These are phyloP conservation scores for Triticum aestivum DNA, from an alignment of 176 grass and related monocot species.

Conservation along the genomic window IWGSC_CS_RefSeq_v2.1 NC_057814.1:134743377-134743876, in stretches of 20 bases:
- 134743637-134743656: constrained; percentile 2
- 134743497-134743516: background rate
- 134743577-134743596: background rate
- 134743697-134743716: constrained; percentile 13
- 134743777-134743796: constrained; percentile 86
- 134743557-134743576: background rate
- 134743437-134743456: background rate
- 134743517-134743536: background rate
- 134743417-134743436: background rate
- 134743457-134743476: too few relatives aligned
- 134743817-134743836: constrained; percentile 26
- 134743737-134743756: constrained; percentile 54
- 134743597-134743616: background rate
- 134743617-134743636: background rate
- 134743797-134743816: constrained; percentile 69
- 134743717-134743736: constrained; percentile 56
- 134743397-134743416: background rate
- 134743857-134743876: background rate
- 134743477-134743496: background rate
- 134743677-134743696: background rate
- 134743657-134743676: background rate
- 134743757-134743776: constrained; percentile 63
- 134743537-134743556: background rate
- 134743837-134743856: constrained; percentile 14
- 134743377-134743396: background rate